These are phyloP conservation scores for Albizia julibrissin DNA, from an alignment of 306 rosid genomes.

Conservation along the genomic window DNA sequence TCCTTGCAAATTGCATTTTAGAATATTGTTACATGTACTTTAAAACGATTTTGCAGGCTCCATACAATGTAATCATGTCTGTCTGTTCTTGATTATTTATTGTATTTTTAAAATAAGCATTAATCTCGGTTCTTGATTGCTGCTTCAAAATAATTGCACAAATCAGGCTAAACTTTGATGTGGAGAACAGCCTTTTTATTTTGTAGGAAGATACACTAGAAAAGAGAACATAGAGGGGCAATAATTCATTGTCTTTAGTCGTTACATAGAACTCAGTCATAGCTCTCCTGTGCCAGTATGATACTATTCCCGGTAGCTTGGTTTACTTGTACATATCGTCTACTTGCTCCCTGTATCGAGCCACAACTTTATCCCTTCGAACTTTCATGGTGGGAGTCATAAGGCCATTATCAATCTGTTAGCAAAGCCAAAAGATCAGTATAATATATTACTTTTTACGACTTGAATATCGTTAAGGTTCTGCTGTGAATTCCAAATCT, in stretches of 20 bases:
- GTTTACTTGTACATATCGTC: conserved; percentile 65
- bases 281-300: not conserved
- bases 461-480: conserved; percentile 8
- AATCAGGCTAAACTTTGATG: not conserved
- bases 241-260: not conserved
- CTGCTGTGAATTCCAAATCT: conserved; percentile 25
- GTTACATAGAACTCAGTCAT: not conserved
- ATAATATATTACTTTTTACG: conserved; percentile 4
- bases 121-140: not conserved
- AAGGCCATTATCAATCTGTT: conserved; percentile 82
- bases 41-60: too few species aligned
- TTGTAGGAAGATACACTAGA: not conserved
- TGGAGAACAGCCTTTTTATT: not conserved
- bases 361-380: conserved; percentile 73
- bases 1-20: not conserved
- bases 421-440: conserved; percentile 30
- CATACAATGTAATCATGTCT: not conserved
- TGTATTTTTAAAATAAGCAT: not conserved
- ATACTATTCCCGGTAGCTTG: not conserved
- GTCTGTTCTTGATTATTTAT: too few species aligned
- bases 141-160: not conserved
- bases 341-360: conserved; percentile 62
- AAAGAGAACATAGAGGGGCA: not conserved
- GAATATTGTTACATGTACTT: not conserved
- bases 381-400: conserved; percentile 95